These are phyloP conservation scores for Tribonema minus DNA, from an alignment of 108 stramenopile genomes.

Conservation along the genomic window DNA sequence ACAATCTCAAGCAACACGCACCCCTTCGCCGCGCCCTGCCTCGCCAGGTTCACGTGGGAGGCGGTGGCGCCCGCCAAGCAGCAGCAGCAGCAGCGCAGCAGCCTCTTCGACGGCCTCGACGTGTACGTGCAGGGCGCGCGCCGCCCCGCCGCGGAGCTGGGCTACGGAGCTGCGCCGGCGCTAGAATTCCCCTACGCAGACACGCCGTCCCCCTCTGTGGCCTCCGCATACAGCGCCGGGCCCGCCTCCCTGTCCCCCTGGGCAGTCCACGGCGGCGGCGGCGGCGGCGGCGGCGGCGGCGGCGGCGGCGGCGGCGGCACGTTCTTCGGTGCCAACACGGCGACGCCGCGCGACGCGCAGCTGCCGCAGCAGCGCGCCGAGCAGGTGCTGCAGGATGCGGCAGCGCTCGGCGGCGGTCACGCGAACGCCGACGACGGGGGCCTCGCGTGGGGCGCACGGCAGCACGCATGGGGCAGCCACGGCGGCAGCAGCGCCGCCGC, in stretches of 20 bases:
- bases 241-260: background rate
- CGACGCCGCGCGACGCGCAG: too few relatives aligned
- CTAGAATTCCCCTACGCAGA: background rate
- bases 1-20: background rate
- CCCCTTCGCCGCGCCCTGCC: background rate
- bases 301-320: background rate
- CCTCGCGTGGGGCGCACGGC: background rate
- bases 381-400: too few relatives aligned
- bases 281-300: background rate
- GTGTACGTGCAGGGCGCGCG: conserved; percentile 36
- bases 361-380: too few relatives aligned
- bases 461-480: background rate
- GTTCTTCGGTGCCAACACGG: background rate
- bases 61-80: background rate
- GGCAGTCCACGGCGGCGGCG: background rate
- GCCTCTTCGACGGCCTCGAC: conserved; percentile 38
- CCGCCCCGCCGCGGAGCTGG: conserved; percentile 16
- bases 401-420: too few relatives aligned
- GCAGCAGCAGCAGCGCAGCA: background rate
- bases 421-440: background rate
- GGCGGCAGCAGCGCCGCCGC: background rate
- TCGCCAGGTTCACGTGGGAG: background rate
- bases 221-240: too few relatives aligned
- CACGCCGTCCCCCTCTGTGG: background rate
- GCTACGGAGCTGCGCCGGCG: background rate